Evolutionary conservation across 305 asterid species (phyloP), one percentile per base, ranked within the genome.

Genomic region (Ilex paraguariensis): DNA sequence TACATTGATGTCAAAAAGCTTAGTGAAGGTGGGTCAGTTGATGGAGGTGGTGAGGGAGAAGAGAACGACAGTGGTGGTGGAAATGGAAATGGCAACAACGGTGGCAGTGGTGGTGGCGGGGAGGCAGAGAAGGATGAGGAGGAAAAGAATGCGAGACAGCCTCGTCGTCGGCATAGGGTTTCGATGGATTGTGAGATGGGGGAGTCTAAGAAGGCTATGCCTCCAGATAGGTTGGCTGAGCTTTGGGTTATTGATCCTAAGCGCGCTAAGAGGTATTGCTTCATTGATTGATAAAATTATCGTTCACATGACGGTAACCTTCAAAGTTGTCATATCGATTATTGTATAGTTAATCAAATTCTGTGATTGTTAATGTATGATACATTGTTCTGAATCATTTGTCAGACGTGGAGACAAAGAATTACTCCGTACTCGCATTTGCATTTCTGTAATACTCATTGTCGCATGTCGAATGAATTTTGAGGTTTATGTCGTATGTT

Each of bases 181-280:
- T 49, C 13, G 53, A 12, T n/a, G 53, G 76, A 61, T 16, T 40
- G 53, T 8, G 63, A 66, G 50, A 56, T 66, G 40, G 57, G 48
- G 30, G 71, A 66, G 61, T 67, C 76, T 5, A 9, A 66, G 71
- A 57, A 71, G 60, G n/a, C 76, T 12, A 71, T 71, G 68, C 60
- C 69, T 11, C 52, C 71, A 4, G 68, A 66, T 28, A 70, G 66
- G 63, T 50, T 71, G 64, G 76, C 76, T 0, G 63, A 71, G 68
- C 76, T 71, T 44, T 71, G 76, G 76, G 28, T 53, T 3, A 10
- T 21, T 30, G 63, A 71, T 61, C 76, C 71, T 31, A 71, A 66
- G 54, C 59, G 76, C 17, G 76, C 76, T 13, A 67, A 66, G 42
- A 60, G 76, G 76, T 71, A 57, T 51, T 1, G 13, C 13, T 49